Evolutionary conservation across 192 early-diverging fungal species (phyloP).

Genomic region (Geranomyces michiganensis): DNA sequence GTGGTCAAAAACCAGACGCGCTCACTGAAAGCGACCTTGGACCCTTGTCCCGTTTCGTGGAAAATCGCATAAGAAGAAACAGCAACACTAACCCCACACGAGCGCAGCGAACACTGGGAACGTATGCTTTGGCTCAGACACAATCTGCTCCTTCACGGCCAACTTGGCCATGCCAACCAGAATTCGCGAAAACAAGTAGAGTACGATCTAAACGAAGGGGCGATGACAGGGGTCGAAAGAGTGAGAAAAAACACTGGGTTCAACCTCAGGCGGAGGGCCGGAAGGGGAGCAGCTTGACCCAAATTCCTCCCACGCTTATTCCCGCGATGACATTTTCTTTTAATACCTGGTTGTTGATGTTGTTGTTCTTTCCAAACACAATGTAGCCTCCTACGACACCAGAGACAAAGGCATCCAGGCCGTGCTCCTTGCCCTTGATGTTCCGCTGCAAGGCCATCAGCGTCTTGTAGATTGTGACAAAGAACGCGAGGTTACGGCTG

Average conservation of each 20-base stretch:
- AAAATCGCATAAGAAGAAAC: too few relatives aligned
- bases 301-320: too few relatives aligned
- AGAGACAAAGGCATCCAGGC: conserved; percentile 83
- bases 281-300: too few relatives aligned
- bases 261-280: too few relatives aligned
- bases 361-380: conserved; percentile 94
- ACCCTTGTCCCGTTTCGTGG: too few relatives aligned
- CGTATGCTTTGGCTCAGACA: conserved; percentile 76
- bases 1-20: not conserved
- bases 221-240: not conserved
- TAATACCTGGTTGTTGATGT: conserved; percentile 92
- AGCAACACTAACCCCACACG: conserved; percentile 72
- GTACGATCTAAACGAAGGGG: conserved; percentile 68
- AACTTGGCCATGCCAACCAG: conserved; percentile 84
- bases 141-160: conserved; percentile 66
- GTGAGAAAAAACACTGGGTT: too few relatives aligned
- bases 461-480: conserved; percentile 94
- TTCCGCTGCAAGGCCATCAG: conserved; percentile 76
- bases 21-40: too few relatives aligned
- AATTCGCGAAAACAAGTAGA: conserved; percentile 94
- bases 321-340: too few relatives aligned
- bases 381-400: conserved; percentile 89
- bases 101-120: conserved; percentile 93
- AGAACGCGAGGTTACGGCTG: conserved; percentile 83
- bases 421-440: conserved; percentile 75